phyloP scores from a whole-genome alignment of 2,329 filamentous ascomycete genomes.

The Arthroderma uncinatum region DNA sequence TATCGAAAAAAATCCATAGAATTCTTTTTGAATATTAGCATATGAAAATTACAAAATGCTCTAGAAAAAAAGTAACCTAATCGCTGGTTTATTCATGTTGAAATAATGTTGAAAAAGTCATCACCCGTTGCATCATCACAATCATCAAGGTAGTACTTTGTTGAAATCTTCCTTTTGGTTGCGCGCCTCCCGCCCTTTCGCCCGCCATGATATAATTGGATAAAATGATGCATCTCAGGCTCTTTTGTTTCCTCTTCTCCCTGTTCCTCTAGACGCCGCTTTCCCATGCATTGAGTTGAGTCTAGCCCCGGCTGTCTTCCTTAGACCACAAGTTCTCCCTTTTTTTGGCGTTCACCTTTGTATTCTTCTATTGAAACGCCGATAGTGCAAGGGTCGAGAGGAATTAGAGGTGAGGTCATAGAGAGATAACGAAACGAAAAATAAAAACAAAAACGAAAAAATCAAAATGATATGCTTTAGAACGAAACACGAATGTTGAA shows the following conservation, averaged over 20 bases:
- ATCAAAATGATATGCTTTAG: neutral
- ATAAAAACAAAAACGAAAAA: neutral
- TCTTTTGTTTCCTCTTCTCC: neutral
- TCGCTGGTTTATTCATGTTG: constrained; percentile 3
- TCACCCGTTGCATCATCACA: constrained; percentile 5
- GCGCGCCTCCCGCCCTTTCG: constrained; percentile 1
- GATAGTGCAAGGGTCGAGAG: neutral
- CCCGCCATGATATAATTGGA: constrained; percentile 2
- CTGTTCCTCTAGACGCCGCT: neutral
- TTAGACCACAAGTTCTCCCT: neutral
- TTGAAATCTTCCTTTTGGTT: constrained; percentile 4
- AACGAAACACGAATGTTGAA: constrained; percentile 6
- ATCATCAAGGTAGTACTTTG: constrained; percentile 7
- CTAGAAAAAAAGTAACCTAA: neutral
- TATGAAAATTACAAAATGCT: constrained; percentile 1
- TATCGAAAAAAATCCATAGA: neutral
- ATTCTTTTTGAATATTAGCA: neutral
- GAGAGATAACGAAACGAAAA: neutral
- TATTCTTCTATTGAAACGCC: neutral
- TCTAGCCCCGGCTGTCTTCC: constrained; percentile 3
- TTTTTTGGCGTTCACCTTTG: neutral
- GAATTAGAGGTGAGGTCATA: neutral
- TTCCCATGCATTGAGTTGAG: constrained; percentile 5
- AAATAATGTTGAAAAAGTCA: constrained; percentile 4
- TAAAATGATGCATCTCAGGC: constrained; percentile 2